Percentiles rank a stretch among this genome's conserved stretches.
These are phyloP conservation scores for Cryptococcus sp. DNA, from an alignment of 1,284 basidiomycete species.

Conservation along the genomic window DNA sequence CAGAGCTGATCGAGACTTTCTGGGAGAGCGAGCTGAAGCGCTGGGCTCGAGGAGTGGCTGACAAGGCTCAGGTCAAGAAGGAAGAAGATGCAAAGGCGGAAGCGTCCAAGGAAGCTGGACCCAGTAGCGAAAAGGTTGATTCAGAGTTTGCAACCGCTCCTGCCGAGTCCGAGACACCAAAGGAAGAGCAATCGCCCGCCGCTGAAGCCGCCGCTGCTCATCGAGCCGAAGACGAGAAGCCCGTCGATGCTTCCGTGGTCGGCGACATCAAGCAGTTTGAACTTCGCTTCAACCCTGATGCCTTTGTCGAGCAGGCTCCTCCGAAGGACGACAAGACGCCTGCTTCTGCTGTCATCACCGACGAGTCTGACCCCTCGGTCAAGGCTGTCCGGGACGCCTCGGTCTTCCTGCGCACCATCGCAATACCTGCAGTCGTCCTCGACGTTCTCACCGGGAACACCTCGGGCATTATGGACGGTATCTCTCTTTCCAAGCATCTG, in stretches of 20 bases:
- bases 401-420: slow-evolving; percentile 56
- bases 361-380: slow-evolving; percentile 57
- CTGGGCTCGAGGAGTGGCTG: slow-evolving; percentile 57
- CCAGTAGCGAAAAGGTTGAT: slow-evolving; percentile 26
- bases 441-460: slow-evolving; percentile 57
- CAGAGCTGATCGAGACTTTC: slow-evolving; percentile 60
- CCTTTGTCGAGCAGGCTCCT: slow-evolving; percentile 57
- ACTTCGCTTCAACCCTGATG: slow-evolving; percentile 61
- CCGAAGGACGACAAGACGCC: slow-evolving; percentile 24
- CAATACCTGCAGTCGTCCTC: slow-evolving; percentile 55
- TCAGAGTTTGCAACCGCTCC: slow-evolving; percentile 7
- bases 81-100: slow-evolving; percentile 25
- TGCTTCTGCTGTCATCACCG: slow-evolving; percentile 27
- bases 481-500: slow-evolving; percentile 56
- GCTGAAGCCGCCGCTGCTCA: slow-evolving; percentile 31
- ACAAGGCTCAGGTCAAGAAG: slow-evolving; percentile 21
- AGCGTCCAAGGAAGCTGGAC: slow-evolving; percentile 18
- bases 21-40: slow-evolving; percentile 59
- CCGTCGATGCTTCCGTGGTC: slow-evolving; percentile 26
- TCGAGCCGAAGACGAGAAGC: slow-evolving; percentile 30
- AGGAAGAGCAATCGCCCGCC: slow-evolving; percentile 32
- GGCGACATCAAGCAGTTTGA: slow-evolving; percentile 53
- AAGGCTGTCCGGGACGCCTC: slow-evolving; percentile 59
- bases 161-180: slow-evolving; percentile 55
- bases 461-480: slow-evolving; percentile 57